phyloP scores from a whole-genome alignment of 1,284 basidiomycete genomes.

The Amylostereum areolatum region DNA sequence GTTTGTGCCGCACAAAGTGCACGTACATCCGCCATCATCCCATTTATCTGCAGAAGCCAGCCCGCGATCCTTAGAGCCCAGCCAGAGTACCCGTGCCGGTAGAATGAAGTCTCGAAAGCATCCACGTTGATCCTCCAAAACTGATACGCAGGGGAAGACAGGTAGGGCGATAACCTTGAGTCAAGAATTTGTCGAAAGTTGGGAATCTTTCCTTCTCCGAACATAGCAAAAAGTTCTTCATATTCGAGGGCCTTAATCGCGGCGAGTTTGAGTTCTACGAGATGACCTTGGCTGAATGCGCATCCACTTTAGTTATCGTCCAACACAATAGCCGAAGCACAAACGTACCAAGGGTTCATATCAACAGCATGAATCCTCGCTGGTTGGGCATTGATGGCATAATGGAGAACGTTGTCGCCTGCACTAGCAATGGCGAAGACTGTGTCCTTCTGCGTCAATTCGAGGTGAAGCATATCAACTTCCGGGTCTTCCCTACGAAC shows the following conservation, averaged over 20 bases:
- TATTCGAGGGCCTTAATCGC: constrained; percentile 58
- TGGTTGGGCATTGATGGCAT: constrained; percentile 64
- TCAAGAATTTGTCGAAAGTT: constrained; percentile 66
- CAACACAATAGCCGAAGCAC: not conserved
- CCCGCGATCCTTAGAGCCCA: constrained; percentile 66
- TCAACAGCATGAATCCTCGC: constrained; percentile 72
- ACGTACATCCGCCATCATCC: constrained; percentile 53
- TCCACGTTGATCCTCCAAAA: constrained; percentile 70
- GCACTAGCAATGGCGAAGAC: constrained; percentile 77
- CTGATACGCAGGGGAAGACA: constrained; percentile 72
- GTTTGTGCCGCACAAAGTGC: constrained; percentile 52
- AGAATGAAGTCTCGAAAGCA: constrained; percentile 66
- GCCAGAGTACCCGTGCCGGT: constrained; percentile 70
- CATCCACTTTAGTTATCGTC: not conserved
- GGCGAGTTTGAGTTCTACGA: constrained; percentile 78
- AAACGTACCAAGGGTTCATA: constrained; percentile 50
- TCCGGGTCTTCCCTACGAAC: constrained; percentile 64
- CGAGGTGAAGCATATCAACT: constrained; percentile 68
- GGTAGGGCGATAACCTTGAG: constrained; percentile 60
- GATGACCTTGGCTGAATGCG: constrained; percentile 57
- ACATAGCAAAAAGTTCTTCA: constrained; percentile 69
- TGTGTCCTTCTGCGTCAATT: constrained; percentile 58
- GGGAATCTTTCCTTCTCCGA: constrained; percentile 62
- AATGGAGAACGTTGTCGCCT: constrained; percentile 81
- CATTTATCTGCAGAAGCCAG: constrained; percentile 55